A percentile compares a stretch with the other conserved stretches of the same genome.
Conservation (phyloP, 2,329 filamentous ascomycete genomes). For the Ophiostoma triangulosporum region DNA sequence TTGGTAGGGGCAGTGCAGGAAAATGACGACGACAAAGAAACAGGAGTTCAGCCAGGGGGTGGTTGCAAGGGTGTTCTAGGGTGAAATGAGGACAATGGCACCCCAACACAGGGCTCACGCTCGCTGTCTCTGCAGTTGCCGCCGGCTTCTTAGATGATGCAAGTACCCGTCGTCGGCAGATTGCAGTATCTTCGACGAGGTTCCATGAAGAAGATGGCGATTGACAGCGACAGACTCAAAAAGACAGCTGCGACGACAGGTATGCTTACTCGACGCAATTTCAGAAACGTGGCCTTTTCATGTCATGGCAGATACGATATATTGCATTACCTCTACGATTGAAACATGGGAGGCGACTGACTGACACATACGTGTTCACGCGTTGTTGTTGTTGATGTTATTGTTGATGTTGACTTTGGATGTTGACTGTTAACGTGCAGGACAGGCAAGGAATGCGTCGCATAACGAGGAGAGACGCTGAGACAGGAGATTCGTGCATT, state of each 20-base stretch:
- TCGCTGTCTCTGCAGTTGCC: background rate
- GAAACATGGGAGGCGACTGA: background rate
- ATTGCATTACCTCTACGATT: background rate
- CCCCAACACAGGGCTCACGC: background rate
- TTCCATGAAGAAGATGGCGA: background rate
- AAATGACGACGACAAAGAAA: background rate
- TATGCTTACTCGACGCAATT: too few species aligned
- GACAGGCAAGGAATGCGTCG: background rate
- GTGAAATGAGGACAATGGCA: background rate
- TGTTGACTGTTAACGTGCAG: background rate
- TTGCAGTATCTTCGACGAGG: background rate
- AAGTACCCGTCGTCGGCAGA: background rate
- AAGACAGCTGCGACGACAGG: too few species aligned
- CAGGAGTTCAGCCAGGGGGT: background rate
- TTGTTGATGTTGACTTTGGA: background rate
- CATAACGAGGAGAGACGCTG: background rate
- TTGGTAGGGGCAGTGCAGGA: slow-evolving; percentile 1
- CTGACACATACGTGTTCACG: background rate
- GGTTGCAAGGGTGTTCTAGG: too few species aligned
- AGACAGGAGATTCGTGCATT: background rate
- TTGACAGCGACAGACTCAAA: background rate
- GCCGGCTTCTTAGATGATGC: background rate
- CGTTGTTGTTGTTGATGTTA: background rate
- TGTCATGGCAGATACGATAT: background rate
- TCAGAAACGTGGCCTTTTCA: background rate